Evolutionary conservation across 1,139 yeast genomes (phyloP).

Genomic region (Hemisphaericaspora xylanilytica): DNA sequence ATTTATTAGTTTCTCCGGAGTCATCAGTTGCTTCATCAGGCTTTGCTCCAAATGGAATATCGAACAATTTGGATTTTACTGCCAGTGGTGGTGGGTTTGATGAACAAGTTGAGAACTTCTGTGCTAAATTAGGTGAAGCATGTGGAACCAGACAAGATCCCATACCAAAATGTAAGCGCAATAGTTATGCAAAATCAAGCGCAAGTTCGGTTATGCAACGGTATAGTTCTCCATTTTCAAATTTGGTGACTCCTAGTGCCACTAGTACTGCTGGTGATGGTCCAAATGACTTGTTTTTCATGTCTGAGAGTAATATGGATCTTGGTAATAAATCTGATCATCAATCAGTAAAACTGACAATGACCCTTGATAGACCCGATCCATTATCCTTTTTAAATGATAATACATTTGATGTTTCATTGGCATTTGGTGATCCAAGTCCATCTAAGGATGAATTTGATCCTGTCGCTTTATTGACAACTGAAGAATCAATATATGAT

Average conservation of each 20-base stretch:
- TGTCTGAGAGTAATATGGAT: background rate
- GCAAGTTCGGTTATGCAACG: slow-evolving; percentile 5
- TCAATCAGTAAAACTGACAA: too few relatives aligned
- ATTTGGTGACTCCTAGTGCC: slow-evolving; percentile 17
- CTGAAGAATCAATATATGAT: slow-evolving; percentile 71
- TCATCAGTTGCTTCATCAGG: slow-evolving; percentile 18
- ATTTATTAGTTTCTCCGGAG: slow-evolving; percentile 36
- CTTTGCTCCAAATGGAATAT: slow-evolving; percentile 16
- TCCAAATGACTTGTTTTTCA: slow-evolving; percentile 30
- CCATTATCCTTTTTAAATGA: slow-evolving; percentile 49
- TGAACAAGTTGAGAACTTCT: slow-evolving; percentile 58
- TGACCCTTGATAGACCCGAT: slow-evolving; percentile 20
- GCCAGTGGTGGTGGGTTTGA: slow-evolving; percentile 28
- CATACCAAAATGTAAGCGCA: slow-evolving; percentile 49
- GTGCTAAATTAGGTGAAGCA: slow-evolving; percentile 70
- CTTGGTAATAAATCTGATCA: too few relatives aligned
- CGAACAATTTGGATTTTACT: slow-evolving; percentile 17
- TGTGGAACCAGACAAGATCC: slow-evolving; percentile 81
- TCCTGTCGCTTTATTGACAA: slow-evolving; percentile 41
- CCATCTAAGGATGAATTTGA: slow-evolving; percentile 20
- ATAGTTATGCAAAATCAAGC: slow-evolving; percentile 14
- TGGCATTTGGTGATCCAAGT: slow-evolving; percentile 38
- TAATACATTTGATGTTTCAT: slow-evolving; percentile 48
- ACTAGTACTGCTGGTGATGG: slow-evolving; percentile 15
- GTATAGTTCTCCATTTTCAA: slow-evolving; percentile 20